phyloP scores from a whole-genome alignment of 768 basidiomycete species.

The Rhodotorula paludigena region DNA sequence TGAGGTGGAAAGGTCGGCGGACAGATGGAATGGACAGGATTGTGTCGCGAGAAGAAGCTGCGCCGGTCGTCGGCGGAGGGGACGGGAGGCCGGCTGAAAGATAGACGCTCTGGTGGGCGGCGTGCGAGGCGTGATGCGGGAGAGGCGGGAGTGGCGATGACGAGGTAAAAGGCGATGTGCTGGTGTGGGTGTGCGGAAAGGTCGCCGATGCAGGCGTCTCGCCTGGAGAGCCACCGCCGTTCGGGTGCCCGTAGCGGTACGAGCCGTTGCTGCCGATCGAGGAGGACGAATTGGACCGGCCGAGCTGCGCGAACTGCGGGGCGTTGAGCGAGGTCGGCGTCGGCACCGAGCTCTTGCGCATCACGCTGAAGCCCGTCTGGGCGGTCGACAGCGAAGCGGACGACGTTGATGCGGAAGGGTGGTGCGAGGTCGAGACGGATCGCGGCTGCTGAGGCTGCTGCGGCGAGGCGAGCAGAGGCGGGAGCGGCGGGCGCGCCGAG shows the following conservation, averaged over 20 bases:
- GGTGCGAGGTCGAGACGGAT: constrained; percentile 1
- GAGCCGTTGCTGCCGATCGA: constrained; percentile 14
- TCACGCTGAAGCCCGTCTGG: neutral
- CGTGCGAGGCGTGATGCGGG: no score
- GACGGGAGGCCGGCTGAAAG: constrained; percentile 7
- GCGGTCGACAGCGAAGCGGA: neutral
- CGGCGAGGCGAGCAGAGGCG: neutral
- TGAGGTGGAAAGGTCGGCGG: constrained; percentile 84
- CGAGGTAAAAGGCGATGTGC: no score
- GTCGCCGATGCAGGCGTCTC: neutral
- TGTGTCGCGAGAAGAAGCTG: constrained; percentile 3
- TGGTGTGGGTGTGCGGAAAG: neutral
- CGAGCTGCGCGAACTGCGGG: constrained; percentile 8
- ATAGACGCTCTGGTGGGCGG: no score
- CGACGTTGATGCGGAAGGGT: constrained; percentile 1
- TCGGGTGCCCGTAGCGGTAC: neutral
- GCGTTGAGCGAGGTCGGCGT: constrained; percentile 25
- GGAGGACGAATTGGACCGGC: constrained; percentile 22
- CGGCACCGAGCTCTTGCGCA: constrained; percentile 16
- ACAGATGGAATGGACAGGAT: constrained; percentile 47
- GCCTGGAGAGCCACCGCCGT: neutral
- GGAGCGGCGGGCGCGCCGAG: neutral
- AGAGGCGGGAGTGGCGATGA: no score
- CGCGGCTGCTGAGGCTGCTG: neutral
- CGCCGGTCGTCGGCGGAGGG: neutral